phyloP scores from a whole-genome alignment of 1,284 basidiomycete species.

The Ceratobasidium sp. region DNA sequence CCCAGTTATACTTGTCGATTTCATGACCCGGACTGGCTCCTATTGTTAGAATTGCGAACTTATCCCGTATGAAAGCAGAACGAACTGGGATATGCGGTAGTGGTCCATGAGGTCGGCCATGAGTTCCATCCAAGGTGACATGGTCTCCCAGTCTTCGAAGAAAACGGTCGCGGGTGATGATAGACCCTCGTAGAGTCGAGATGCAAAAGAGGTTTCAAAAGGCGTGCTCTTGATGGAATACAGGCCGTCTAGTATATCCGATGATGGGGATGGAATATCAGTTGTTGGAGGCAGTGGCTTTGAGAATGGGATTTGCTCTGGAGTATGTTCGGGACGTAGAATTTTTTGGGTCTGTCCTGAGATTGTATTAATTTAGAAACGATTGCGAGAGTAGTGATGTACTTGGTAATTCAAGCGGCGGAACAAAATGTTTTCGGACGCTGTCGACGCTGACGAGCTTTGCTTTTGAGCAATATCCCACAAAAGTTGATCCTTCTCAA shows the following conservation, averaged over 20 bases:
- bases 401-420: constrained; percentile 16
- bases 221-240: constrained; percentile 67
- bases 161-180: constrained; percentile 52
- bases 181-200: constrained; percentile 63
- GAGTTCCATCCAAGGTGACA: constrained; percentile 74
- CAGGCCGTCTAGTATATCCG: constrained; percentile 64
- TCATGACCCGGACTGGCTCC: constrained; percentile 58
- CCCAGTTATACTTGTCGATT: constrained; percentile 45
- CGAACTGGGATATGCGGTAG: constrained; percentile 67
- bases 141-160: constrained; percentile 74
- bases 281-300: background rate
- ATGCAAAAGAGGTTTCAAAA: constrained; percentile 70
- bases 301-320: background rate
- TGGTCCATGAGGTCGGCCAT: constrained; percentile 76
- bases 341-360: too few species aligned
- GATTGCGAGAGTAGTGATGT: too few species aligned
- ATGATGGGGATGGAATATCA: constrained; percentile 24
- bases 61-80: constrained; percentile 43
- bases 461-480: constrained; percentile 22
- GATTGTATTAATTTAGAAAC: too few species aligned
- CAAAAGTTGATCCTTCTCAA: constrained; percentile 23
- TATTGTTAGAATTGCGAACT: constrained; percentile 60
- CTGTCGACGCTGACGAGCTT: background rate
- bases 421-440: constrained; percentile 28
- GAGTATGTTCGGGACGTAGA: background rate